Evolutionary conservation across 768 basidiomycete species (phyloP).

Genomic region (Kwoniella newhampshirensis): DNA sequence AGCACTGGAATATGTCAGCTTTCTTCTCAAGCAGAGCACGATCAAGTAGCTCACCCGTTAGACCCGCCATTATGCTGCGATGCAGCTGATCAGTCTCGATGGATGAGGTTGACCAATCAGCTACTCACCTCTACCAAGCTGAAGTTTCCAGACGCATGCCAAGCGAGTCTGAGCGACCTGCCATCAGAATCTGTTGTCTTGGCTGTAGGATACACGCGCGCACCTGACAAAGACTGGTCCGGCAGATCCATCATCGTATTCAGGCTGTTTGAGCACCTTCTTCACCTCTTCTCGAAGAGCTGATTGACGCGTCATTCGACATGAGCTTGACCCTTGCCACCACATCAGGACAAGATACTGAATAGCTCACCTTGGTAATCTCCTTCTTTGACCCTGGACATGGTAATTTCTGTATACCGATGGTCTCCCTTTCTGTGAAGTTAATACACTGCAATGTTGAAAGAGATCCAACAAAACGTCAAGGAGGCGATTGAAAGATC

Average conservation of each 20-base stretch:
- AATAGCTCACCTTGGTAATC: slow-evolving; percentile 37
- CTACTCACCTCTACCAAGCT: slow-evolving; percentile 44
- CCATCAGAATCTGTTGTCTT: not conserved
- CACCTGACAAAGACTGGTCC: slow-evolving; percentile 53
- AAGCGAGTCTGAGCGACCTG: slow-evolving; percentile 46
- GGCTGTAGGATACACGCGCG: not conserved
- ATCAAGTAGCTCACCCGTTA: slow-evolving; percentile 42
- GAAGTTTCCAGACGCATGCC: slow-evolving; percentile 54
- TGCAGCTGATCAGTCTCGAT: not conserved
- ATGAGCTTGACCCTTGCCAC: not conserved
- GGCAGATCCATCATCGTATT: slow-evolving; percentile 52
- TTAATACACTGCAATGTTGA: no score
- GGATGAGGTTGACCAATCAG: not conserved
- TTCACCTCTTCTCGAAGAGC: slow-evolving; percentile 47
- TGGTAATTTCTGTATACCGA: slow-evolving; percentile 9
- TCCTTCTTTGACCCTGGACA: slow-evolving; percentile 41
- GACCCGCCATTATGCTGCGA: slow-evolving; percentile 48
- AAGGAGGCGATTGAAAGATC: not conserved
- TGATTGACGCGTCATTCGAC: not conserved
- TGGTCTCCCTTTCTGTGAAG: no score
- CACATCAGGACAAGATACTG: not conserved
- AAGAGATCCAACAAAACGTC: no score
- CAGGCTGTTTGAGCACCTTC: slow-evolving; percentile 50
- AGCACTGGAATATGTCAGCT: slow-evolving; percentile 32
- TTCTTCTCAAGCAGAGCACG: no score